Conservation (phyloP, 495 filamentous ascomycete species). For the Penicillium malachiteum region DNA sequence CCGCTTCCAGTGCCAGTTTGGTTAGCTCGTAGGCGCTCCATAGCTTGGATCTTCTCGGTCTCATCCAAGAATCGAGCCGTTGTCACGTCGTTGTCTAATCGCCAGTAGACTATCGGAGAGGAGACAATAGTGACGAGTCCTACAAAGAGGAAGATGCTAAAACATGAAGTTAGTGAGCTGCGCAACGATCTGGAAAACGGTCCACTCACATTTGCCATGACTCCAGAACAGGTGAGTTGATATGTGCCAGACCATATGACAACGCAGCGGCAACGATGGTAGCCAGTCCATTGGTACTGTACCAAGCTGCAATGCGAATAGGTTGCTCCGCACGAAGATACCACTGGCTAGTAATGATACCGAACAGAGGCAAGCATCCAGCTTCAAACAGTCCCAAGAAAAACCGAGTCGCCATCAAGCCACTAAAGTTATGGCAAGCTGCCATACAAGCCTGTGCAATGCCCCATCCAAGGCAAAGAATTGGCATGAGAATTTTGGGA, state of each 20-base stretch:
- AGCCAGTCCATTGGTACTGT: conserved; percentile 48
- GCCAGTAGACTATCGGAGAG: conserved; percentile 43
- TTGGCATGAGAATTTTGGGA: conserved; percentile 62
- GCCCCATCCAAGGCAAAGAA: conserved; percentile 54
- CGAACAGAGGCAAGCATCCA: conserved; percentile 60
- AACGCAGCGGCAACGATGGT: conserved; percentile 48
- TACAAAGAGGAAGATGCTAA: conserved; percentile 46
- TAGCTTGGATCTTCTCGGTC: conserved; percentile 56
- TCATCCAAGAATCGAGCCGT: conserved; percentile 60
- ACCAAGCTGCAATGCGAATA: conserved; percentile 49
- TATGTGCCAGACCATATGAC: conserved; percentile 54
- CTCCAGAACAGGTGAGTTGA: conserved; percentile 48
- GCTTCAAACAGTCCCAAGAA: conserved; percentile 53
- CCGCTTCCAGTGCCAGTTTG: conserved; percentile 56
- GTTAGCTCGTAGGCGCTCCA: conserved; percentile 62
- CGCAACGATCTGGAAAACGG: not conserved
- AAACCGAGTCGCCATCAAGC: conserved; percentile 47
- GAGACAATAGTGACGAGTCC: conserved; percentile 49
- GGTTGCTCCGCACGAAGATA: conserved; percentile 52
- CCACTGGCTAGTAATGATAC: conserved; percentile 50
- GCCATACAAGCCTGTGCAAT: conserved; percentile 48
- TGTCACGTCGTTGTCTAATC: conserved; percentile 46
- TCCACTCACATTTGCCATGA: conserved; percentile 65
- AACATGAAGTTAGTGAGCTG: not conserved
- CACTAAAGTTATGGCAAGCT: conserved; percentile 39